Evolutionary conservation across 2,329 filamentous ascomycete species (phyloP).

Genomic region (Acrocalymma vagum): DNA sequence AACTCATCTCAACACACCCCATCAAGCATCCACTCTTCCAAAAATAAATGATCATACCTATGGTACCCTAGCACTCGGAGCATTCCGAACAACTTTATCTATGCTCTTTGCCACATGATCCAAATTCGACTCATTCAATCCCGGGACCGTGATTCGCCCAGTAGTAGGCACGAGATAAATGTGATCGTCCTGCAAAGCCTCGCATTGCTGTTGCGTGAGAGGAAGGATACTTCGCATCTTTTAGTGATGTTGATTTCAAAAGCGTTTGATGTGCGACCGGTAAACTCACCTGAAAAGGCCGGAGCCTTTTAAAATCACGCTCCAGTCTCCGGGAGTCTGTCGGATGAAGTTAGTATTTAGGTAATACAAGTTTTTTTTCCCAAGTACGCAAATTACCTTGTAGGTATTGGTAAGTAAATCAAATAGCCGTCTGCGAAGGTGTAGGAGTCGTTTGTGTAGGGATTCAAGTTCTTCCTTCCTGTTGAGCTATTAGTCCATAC

Average conservation of each 20-base stretch:
- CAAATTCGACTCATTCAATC: slow-evolving; percentile 27
- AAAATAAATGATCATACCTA: no score
- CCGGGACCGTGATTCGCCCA: slow-evolving; percentile 35
- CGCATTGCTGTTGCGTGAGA: slow-evolving; percentile 21
- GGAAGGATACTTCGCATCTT: slow-evolving; percentile 12
- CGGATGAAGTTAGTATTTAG: slow-evolving; percentile 4
- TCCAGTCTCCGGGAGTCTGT: slow-evolving; percentile 31
- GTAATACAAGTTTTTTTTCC: not conserved
- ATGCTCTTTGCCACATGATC: slow-evolving; percentile 26
- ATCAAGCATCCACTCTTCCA: no score
- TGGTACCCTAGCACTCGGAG: no score
- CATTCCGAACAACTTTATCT: slow-evolving; percentile 24
- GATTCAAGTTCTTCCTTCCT: slow-evolving; percentile 15
- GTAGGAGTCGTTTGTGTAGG: slow-evolving; percentile 22
- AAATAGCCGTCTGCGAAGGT: slow-evolving; percentile 15
- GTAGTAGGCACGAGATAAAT: slow-evolving; percentile 32
- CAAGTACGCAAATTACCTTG: slow-evolving; percentile 15
- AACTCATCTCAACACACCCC: no score
- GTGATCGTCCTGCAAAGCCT: slow-evolving; percentile 22
- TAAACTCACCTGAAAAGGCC: slow-evolving; percentile 37
- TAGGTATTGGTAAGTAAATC: slow-evolving; percentile 15
- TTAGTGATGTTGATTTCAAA: not conserved
- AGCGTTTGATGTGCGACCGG: not conserved
- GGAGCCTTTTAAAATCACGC: slow-evolving; percentile 19
- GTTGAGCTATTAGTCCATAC: not conserved